These are phyloP conservation scores for Aspergillus neoniger DNA, from an alignment of 2,329 filamentous ascomycete species.

Conservation along the genomic window DNA sequence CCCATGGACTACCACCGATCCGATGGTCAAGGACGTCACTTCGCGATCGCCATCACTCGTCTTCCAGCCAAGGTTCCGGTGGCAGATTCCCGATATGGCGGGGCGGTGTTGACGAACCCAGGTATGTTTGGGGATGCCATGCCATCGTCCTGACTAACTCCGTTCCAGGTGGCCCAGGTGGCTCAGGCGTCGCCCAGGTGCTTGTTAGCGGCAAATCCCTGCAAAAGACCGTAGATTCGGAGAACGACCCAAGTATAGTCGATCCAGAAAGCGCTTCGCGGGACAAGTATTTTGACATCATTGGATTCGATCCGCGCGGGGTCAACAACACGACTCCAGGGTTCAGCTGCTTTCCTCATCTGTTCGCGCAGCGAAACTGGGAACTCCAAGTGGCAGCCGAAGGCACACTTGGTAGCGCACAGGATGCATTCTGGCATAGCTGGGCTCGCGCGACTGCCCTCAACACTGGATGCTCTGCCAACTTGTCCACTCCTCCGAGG, in stretches of 20 bases:
- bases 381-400: conserved; percentile 38
- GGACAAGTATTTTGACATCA: conserved; percentile 43
- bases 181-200: conserved; percentile 42
- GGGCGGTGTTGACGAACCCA: conserved; percentile 52
- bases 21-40: conserved; percentile 34
- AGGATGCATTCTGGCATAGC: conserved; percentile 30
- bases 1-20: conserved; percentile 51
- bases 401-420: conserved; percentile 38
- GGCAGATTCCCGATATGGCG: conserved; percentile 48
- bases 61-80: conserved; percentile 47
- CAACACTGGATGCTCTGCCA: conserved; percentile 33
- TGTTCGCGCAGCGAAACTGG: conserved; percentile 34
- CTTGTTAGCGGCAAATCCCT: conserved; percentile 35
- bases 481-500: conserved; percentile 20
- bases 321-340: conserved; percentile 45
- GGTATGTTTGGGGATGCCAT: conserved; percentile 22
- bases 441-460: conserved; percentile 39
- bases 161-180: conserved; percentile 46
- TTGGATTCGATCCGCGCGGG: conserved; percentile 49
- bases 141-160: neutral
- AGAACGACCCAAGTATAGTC: conserved; percentile 20
- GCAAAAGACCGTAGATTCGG: conserved; percentile 43
- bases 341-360: conserved; percentile 44
- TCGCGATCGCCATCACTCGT: conserved; percentile 50
- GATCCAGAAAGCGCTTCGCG: neutral